A percentile compares a stretch with the other conserved stretches of the same genome.
Conservation (phyloP, 2,329 filamentous ascomycete genomes). For the Alternaria sp. region DNA sequence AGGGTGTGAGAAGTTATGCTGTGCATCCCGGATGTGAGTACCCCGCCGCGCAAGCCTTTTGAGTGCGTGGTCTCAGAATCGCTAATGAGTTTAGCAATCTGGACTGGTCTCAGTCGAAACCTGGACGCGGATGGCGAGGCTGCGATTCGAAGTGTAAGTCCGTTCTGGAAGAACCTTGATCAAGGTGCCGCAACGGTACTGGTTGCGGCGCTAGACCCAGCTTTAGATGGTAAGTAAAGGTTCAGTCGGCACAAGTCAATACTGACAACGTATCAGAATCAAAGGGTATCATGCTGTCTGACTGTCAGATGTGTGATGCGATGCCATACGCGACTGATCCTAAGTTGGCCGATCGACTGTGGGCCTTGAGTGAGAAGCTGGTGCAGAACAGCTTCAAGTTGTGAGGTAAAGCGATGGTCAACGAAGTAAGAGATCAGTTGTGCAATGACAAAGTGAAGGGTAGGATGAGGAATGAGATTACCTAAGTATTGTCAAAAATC, state of each 20-base stretch:
- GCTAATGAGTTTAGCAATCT: slow-evolving; percentile 31
- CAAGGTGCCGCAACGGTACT: slow-evolving; percentile 40
- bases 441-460: not conserved
- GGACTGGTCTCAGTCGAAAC: slow-evolving; percentile 36
- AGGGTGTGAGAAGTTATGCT: slow-evolving; percentile 38
- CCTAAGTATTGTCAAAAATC: not conserved
- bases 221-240: slow-evolving; percentile 24
- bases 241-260: fast-evolving
- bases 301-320: slow-evolving; percentile 36
- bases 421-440: not conserved
- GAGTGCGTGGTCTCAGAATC: not conserved
- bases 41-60: not conserved
- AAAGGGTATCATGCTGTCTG: slow-evolving; percentile 31
- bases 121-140: slow-evolving; percentile 35
- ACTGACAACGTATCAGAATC: slow-evolving; percentile 20
- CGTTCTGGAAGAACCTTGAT: slow-evolving; percentile 44
- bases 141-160: slow-evolving; percentile 30
- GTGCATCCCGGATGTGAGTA: slow-evolving; percentile 44
- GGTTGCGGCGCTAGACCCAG: slow-evolving; percentile 42
- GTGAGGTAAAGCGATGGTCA: not conserved
- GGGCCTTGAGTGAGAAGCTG: slow-evolving; percentile 40
- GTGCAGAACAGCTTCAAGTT: slow-evolving; percentile 27
- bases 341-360: slow-evolving; percentile 34
- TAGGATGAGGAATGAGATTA: not conserved
- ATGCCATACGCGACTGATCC: slow-evolving; percentile 34